Evolutionary conservation across 495 filamentous ascomycete species (phyloP).

Genomic region (Antarctomyces pellizariae): DNA sequence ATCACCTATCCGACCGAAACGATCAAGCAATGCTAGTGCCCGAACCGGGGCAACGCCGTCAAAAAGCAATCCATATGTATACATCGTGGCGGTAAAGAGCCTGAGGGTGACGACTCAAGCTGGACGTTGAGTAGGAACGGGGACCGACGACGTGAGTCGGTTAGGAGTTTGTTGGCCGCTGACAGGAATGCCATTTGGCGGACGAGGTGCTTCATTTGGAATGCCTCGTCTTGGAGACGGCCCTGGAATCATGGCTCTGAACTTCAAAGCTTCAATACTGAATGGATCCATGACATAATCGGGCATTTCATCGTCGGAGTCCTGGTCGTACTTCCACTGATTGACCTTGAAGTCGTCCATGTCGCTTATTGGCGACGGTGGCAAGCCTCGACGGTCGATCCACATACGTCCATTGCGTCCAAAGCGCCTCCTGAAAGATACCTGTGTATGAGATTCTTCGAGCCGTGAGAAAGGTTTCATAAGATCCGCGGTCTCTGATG

Average conservation of each 20-base stretch:
- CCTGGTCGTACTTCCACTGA: slow-evolving; percentile 66
- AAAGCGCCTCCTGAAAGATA: slow-evolving; percentile 42
- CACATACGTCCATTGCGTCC: slow-evolving; percentile 59
- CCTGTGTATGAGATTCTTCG: slow-evolving; percentile 14
- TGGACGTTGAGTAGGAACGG: no score
- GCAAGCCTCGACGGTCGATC: slow-evolving; percentile 49
- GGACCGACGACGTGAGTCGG: no score
- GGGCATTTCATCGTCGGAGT: slow-evolving; percentile 41
- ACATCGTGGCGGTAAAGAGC: no score
- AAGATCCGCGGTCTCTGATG: slow-evolving; percentile 11
- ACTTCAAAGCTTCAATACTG: slow-evolving; percentile 44
- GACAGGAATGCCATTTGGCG: no score
- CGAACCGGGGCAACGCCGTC: no score
- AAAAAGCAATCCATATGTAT: no score
- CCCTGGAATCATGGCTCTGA: slow-evolving; percentile 43
- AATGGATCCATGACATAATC: slow-evolving; percentile 46
- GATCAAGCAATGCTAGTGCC: no score
- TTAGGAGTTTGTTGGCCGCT: no score
- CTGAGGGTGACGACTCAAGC: no score
- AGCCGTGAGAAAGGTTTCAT: no score
- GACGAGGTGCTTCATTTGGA: slow-evolving; percentile 1
- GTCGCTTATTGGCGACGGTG: slow-evolving; percentile 25
- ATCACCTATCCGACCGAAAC: no score
- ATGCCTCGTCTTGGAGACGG: slow-evolving; percentile 11
- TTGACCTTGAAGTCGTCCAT: slow-evolving; percentile 32